Evolutionary conservation across 2,329 filamentous ascomycete genomes (phyloP).

Genomic region (Fusarium xyrophilum): DNA sequence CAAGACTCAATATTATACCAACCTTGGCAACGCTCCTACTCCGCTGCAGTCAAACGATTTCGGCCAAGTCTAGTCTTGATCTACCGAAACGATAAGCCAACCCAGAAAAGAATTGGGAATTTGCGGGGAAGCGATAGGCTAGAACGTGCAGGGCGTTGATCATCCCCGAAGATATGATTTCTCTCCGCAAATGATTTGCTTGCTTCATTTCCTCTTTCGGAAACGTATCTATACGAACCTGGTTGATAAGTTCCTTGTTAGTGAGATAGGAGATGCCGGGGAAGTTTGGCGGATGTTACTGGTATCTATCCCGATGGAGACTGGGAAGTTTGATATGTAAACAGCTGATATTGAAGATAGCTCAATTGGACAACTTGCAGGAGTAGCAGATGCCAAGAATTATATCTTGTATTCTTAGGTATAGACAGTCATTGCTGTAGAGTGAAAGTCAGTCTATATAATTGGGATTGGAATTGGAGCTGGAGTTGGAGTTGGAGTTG

Average conservation of each 20-base stretch:
- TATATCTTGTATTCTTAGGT: background rate
- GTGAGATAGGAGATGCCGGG: background rate
- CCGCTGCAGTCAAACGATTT: background rate
- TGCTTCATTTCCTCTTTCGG: constrained; percentile 17
- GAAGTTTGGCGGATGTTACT: background rate
- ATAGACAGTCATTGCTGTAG: background rate
- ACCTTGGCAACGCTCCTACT: background rate
- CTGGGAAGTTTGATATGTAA: background rate
- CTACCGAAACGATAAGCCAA: constrained; percentile 17
- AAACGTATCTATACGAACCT: constrained; percentile 9
- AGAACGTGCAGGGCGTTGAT: background rate
- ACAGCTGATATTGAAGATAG: background rate
- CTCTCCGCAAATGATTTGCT: constrained; percentile 1
- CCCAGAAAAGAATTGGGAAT: background rate
- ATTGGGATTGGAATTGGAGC: background rate
- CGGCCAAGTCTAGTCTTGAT: constrained; percentile 5
- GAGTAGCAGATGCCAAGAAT: background rate
- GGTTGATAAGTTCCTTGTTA: constrained; percentile 14
- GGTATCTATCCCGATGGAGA: background rate
- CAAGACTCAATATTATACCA: background rate
- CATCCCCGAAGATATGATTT: background rate
- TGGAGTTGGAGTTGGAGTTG: background rate
- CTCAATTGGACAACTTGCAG: background rate
- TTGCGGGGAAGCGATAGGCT: constrained; percentile 22
- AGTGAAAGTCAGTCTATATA: background rate